phyloP scores from a whole-genome alignment of 2,329 filamentous ascomycete genomes.

The Sclerotinia glacialis region DNA sequence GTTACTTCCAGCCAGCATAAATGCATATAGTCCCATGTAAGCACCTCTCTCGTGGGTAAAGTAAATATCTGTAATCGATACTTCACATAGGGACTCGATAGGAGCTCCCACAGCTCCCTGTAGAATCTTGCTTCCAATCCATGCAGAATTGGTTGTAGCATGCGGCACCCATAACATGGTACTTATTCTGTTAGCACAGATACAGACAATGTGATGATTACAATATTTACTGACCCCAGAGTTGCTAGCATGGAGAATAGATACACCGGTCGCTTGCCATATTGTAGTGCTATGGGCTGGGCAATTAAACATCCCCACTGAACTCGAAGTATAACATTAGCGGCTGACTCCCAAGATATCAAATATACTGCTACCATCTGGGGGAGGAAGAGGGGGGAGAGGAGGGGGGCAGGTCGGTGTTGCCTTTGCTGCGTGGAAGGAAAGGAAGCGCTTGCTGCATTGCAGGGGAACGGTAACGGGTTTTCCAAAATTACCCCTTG shows the following conservation, averaged over 20 bases:
- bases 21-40: constrained; percentile 46
- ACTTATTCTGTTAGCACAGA: constrained; percentile 24
- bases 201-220: neutral
- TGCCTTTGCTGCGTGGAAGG: neutral
- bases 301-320: constrained; percentile 52
- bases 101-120: constrained; percentile 35
- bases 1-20: constrained; percentile 46
- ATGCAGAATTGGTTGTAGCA: constrained; percentile 41
- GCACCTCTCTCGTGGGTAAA: constrained; percentile 47
- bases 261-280: constrained; percentile 42
- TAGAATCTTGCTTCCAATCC: constrained; percentile 36
- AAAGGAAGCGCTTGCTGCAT: neutral
- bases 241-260: constrained; percentile 38
- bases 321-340: constrained; percentile 37
- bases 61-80: constrained; percentile 41
- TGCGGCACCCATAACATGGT: constrained; percentile 42
- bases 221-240: constrained; percentile 24
- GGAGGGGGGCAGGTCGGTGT: too few relatives aligned
- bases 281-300: constrained; percentile 52
- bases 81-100: constrained; percentile 38
- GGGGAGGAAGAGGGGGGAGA: too few relatives aligned
- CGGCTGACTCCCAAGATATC: neutral
- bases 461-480: neutral
- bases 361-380: neutral
- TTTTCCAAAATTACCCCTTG: too few relatives aligned